These are phyloP conservation scores for Geranium incanum DNA, from an alignment of 441 rosid genomes.

Conservation along the genomic window DNA sequence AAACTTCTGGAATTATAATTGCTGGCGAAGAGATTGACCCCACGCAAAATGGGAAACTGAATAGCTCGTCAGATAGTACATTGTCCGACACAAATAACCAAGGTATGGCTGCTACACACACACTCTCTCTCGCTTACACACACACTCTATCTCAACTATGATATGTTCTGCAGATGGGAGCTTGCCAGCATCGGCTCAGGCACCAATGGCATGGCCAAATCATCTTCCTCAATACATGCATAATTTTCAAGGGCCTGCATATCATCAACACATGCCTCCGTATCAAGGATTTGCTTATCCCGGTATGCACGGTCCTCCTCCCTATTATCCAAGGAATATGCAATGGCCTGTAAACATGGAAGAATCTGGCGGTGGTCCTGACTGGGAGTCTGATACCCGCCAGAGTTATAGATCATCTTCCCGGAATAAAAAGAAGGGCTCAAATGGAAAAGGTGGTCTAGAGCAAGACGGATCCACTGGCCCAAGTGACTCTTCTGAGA, in stretches of 20 bases:
- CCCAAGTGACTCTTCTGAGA: slow-evolving; percentile 45
- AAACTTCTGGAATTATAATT: slow-evolving; percentile 70
- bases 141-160: too few species aligned
- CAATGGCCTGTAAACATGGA: slow-evolving; percentile 73
- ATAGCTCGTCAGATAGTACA: slow-evolving; percentile 43
- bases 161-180: slow-evolving; percentile 37
- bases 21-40: slow-evolving; percentile 65
- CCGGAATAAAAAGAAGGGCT: slow-evolving; percentile 51
- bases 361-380: slow-evolving; percentile 29
- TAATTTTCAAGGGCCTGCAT: slow-evolving; percentile 61
- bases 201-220: slow-evolving; percentile 64
- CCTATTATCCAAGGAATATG: slow-evolving; percentile 64
- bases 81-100: slow-evolving; percentile 36
- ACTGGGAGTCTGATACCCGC: slow-evolving; percentile 41
- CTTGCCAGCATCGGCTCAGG: slow-evolving; percentile 34
- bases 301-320: slow-evolving; percentile 60
- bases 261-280: slow-evolving; percentile 50
- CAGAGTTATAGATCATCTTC: slow-evolving; percentile 43
- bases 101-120: slow-evolving; percentile 33
- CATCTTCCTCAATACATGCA: slow-evolving; percentile 72
- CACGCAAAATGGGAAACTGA: slow-evolving; percentile 32
- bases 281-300: slow-evolving; percentile 64
- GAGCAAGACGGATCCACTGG: slow-evolving; percentile 47
- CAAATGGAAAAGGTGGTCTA: slow-evolving; percentile 30
- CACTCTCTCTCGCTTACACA: too few species aligned